Conservation (phyloP, 148 eudicot species). For the Heliosperma pusillum region DNA sequence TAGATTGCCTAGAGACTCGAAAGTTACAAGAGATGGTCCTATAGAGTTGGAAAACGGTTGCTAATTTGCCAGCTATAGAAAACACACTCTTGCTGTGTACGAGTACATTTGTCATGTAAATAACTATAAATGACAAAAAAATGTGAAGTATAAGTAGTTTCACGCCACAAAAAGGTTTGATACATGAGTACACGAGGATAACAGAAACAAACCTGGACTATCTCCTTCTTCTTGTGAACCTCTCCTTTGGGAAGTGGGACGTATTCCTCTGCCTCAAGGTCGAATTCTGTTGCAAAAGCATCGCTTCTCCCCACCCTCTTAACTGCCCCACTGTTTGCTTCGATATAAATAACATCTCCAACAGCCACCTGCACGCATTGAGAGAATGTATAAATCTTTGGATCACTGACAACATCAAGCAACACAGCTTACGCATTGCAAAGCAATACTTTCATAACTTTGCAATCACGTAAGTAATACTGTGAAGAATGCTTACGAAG, state of each 20-base stretch:
- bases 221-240: slow-evolving; percentile 98
- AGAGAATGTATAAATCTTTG: not conserved
- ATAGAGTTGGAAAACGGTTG: not conserved
- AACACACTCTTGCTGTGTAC: not conserved
- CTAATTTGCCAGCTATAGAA: not conserved
- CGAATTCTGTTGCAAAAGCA: slow-evolving; percentile 98
- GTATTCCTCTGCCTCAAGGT: slow-evolving; percentile 99
- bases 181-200: not conserved
- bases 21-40: not conserved
- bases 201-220: slow-evolving; percentile 72
- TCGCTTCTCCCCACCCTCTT: slow-evolving; percentile 98
- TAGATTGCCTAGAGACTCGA: not conserved
- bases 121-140: not conserved
- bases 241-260: slow-evolving; percentile 99
- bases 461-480: not conserved
- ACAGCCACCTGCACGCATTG: slow-evolving; percentile 72
- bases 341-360: slow-evolving; percentile 94
- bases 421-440: not conserved
- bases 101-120: not conserved
- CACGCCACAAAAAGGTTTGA: not conserved
- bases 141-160: not conserved
- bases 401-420: not conserved
- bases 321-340: slow-evolving; percentile 98
- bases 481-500: not conserved
- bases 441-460: not conserved